Percentiles rank a stretch among this genome's conserved stretches.
Evolutionary conservation across 2,329 filamentous ascomycete species (phyloP).

Genomic region (Alternaria dauci): DNA sequence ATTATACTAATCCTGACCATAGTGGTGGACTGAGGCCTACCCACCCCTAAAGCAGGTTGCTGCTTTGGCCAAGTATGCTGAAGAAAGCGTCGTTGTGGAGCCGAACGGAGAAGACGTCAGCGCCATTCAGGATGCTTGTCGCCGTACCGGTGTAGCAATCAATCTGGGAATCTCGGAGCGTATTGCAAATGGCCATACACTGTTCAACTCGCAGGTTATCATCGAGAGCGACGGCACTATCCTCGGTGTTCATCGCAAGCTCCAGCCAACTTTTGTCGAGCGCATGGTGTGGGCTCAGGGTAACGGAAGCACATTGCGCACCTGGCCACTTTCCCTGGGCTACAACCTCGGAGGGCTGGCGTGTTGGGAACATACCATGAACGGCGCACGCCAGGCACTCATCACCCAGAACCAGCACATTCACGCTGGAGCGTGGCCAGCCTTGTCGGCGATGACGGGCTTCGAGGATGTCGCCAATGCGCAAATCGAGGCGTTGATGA

Average conservation of each 20-base stretch:
- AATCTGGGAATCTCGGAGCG: constrained; percentile 49
- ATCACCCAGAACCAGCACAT: constrained; percentile 48
- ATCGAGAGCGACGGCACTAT: constrained; percentile 46
- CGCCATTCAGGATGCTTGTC: constrained; percentile 46
- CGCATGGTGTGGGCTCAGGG: constrained; percentile 50
- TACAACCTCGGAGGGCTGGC: constrained; percentile 49
- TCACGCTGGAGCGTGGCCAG: constrained; percentile 52
- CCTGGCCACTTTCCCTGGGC: constrained; percentile 39
- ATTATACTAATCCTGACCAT: constrained; percentile 16
- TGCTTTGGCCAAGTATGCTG: constrained; percentile 45
- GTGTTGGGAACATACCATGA: constrained; percentile 53
- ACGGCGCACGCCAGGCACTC: constrained; percentile 49
- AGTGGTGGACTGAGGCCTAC: constrained; percentile 51
- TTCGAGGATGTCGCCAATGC: constrained; percentile 54
- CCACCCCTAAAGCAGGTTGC: constrained; percentile 46
- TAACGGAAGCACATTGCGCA: constrained; percentile 43
- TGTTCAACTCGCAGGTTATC: constrained; percentile 50
- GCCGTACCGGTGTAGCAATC: constrained; percentile 42
- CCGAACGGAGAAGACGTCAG: constrained; percentile 41
- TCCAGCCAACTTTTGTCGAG: constrained; percentile 50
- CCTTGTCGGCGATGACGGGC: constrained; percentile 46
- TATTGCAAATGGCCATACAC: constrained; percentile 41
- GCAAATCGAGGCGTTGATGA: constrained; percentile 60
- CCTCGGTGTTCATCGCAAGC: constrained; percentile 50
- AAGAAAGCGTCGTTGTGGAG: constrained; percentile 49